phyloP scores from a whole-genome alignment of 1,284 basidiomycete genomes.

The Leccinum angustisporum region DNA sequence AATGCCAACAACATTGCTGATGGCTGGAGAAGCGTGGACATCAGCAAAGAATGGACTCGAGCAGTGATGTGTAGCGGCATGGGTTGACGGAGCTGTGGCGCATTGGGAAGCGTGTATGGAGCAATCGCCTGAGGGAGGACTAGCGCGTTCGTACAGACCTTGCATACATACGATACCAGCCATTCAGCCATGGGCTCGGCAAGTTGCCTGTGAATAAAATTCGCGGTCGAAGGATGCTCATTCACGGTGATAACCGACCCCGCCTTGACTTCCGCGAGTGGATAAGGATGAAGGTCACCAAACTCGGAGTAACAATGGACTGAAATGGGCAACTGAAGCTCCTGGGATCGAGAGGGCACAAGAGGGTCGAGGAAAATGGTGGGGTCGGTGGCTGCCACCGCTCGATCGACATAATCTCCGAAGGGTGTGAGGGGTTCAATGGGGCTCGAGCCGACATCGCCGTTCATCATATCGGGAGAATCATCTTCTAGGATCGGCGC shows the following conservation, averaged over 20 bases:
- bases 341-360: conserved; percentile 20
- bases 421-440: conserved; percentile 73
- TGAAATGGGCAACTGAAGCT: conserved; percentile 23
- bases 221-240: conserved; percentile 47
- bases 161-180: conserved; percentile 77
- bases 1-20: conserved; percentile 77
- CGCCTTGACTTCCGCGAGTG: conserved; percentile 18
- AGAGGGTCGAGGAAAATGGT: conserved; percentile 22
- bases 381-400: conserved; percentile 47
- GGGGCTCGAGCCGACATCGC: conserved; percentile 62
- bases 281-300: conserved; percentile 19
- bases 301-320: conserved; percentile 19
- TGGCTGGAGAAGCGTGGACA: conserved; percentile 79
- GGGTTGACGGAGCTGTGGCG: conserved; percentile 38
- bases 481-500: conserved; percentile 65
- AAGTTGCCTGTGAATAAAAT: conserved; percentile 63
- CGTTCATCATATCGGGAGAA: conserved; percentile 54
- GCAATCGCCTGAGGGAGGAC: conserved; percentile 52
- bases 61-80: conserved; percentile 49
- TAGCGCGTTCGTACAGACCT: conserved; percentile 67
- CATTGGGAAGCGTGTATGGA: conserved; percentile 41
- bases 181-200: conserved; percentile 75
- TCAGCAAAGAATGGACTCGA: conserved; percentile 68
- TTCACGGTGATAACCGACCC: conserved; percentile 4
- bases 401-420: conserved; percentile 70